Percentiles rank a stretch among this genome's conserved stretches.
phyloP scores from a whole-genome alignment of 2,329 filamentous ascomycete genomes.

The Colletotrichum brevisporum region DNA sequence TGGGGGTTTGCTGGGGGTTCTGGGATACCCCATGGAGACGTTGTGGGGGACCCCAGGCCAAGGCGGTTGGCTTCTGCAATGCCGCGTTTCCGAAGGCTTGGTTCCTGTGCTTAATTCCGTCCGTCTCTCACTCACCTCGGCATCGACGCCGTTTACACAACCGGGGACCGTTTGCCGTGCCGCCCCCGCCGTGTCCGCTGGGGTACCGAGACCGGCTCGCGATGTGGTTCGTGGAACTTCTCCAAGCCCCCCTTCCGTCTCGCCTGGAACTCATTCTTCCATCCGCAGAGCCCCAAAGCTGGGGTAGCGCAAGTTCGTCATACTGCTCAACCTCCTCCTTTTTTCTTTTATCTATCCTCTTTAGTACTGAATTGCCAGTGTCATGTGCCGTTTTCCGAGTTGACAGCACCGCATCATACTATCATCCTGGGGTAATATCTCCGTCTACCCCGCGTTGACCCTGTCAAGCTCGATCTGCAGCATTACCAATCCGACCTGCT shows the following conservation, averaged over 20 bases:
- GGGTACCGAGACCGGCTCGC: conserved; percentile 15
- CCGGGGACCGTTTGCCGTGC: not conserved
- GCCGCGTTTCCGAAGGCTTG: conserved; percentile 35
- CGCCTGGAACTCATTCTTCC: conserved; percentile 32
- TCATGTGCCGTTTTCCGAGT: conserved; percentile 9
- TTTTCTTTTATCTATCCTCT: too few species aligned
- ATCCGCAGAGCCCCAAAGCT: conserved; percentile 40
- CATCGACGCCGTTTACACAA: not conserved
- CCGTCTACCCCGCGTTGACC: conserved; percentile 33
- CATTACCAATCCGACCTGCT: conserved; percentile 4
- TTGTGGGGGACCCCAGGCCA: conserved; percentile 31
- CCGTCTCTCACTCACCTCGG: not conserved
- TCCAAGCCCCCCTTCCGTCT: conserved; percentile 2
- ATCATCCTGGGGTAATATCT: conserved; percentile 26
- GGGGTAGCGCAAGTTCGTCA: conserved; percentile 5
- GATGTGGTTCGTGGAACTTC: conserved; percentile 38
- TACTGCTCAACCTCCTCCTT: conserved; percentile 11
- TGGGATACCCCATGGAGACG: conserved; percentile 19
- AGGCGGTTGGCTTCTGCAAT: conserved; percentile 30
- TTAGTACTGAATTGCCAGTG: not conserved
- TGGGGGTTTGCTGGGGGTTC: not conserved
- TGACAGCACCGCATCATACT: not conserved
- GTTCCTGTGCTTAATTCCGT: conserved; percentile 21
- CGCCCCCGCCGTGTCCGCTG: not conserved
- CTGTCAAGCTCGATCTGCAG: conserved; percentile 14